These are phyloP conservation scores for Silene noctiflora DNA, from an alignment of 179 eudicot species.

Conservation along the genomic window DNA sequence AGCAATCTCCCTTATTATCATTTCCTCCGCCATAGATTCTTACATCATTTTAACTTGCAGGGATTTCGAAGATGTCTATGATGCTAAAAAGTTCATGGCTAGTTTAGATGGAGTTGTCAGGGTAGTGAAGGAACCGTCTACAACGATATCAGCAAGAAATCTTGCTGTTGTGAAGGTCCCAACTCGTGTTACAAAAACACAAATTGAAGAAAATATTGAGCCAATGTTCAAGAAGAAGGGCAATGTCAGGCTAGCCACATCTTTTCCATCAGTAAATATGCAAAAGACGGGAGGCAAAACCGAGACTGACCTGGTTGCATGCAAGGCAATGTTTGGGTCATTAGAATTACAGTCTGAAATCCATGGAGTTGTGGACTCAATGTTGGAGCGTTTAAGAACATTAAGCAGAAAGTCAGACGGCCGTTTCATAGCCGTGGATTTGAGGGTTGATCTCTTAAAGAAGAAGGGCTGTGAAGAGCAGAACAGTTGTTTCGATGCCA, in stretches of 20 bases:
- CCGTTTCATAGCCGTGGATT: conserved; percentile 78
- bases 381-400: conserved; percentile 73
- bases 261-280: conserved; percentile 87
- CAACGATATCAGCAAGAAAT: conserved; percentile 46
- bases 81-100: conserved; percentile 58
- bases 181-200: conserved; percentile 62
- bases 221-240: conserved; percentile 65
- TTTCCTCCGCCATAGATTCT: background rate
- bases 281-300: conserved; percentile 43
- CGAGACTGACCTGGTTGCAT: conserved; percentile 51
- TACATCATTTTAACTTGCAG: conserved; percentile 36
- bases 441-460: conserved; percentile 73
- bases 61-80: conserved; percentile 79
- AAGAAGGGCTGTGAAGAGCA: conserved; percentile 71
- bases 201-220: conserved; percentile 60
- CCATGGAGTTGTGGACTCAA: conserved; percentile 77
- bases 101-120: conserved; percentile 82
- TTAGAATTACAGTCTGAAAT: conserved; percentile 72
- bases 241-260: conserved; percentile 78
- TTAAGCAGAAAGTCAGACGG: conserved; percentile 78
- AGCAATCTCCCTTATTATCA: background rate
- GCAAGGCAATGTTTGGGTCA: conserved; percentile 87
- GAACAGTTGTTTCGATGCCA: conserved; percentile 79
- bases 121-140: conserved; percentile 61
- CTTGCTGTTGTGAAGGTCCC: conserved; percentile 87